Evolutionary conservation across 2,329 filamentous ascomycete genomes (phyloP), one percentile per base, ranked within the genome.

Genomic region (Dryadomyces sulphureus): DNA sequence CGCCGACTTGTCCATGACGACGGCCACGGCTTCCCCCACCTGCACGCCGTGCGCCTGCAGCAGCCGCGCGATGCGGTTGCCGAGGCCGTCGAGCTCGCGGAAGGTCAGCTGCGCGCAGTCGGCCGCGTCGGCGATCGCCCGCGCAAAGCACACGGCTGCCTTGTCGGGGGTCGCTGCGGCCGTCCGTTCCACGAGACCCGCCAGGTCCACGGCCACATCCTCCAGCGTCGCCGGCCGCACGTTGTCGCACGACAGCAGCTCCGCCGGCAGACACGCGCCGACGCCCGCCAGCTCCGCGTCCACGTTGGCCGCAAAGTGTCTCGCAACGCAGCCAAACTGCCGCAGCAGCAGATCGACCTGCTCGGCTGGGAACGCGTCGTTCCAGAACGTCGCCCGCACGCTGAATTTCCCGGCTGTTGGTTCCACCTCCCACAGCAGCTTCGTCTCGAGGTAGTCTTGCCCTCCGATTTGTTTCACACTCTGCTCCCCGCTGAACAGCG

Each of bases 1-100:
- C 1, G 77, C 59, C 0, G 81, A 89, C 57, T 92, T 93, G 20
- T 89, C 75, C 73, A 93, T 80, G 40, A 81, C 68, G 39, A 94
- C 73, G 30, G 79, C 79, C n/a, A 93, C 66, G 9, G 85, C 63
- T 16, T 76, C 67, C 7, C 78, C 73, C 1, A 68, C 60, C 1
- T 59, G 50, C 0, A 72, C 64, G 0, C 72, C 70, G 1, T 62
- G 57, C 3, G 64, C 54, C 8, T 65, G 54, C 1, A 94, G 60
- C 49, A 68, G 58, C 47, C 69, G 56, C 1, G 80, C 84, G 45
- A 90, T 64, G 38, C 58, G 62, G 54, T 89, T 88, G 0, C 83
- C 77, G 38, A 62, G 63, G 1, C 54, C 54, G 55, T 89, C 83
- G 5, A 94, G 65, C 22, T 79, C 64, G 2, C 54, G 51, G 55